phyloP scores from a whole-genome alignment of 2,329 filamentous ascomycete genomes.

The Arthrobotrys megalospora region DNA sequence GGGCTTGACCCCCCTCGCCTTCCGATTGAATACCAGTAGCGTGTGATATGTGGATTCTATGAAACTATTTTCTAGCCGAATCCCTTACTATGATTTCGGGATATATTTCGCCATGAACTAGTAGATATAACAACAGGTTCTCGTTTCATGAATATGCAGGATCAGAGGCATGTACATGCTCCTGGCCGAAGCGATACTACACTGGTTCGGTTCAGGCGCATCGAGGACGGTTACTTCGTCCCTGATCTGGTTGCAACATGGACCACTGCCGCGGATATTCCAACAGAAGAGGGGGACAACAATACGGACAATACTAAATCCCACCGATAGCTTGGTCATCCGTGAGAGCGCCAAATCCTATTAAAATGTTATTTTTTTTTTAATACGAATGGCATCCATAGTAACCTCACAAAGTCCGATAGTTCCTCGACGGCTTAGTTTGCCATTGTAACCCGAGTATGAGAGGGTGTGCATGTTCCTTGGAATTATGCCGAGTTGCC shows the following conservation, averaged over 20 bases:
- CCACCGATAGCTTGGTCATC: background rate
- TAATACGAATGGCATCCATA: background rate
- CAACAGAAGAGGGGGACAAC: conserved; percentile 15
- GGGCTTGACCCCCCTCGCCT: background rate
- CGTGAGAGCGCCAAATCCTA: background rate
- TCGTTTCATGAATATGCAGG: conserved; percentile 36
- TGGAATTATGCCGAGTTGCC: conserved; percentile 1
- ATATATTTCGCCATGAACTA: conserved; percentile 7
- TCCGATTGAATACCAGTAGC: background rate
- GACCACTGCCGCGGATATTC: conserved; percentile 17
- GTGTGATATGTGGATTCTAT: background rate
- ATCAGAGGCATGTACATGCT: background rate
- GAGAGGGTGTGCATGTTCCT: background rate
- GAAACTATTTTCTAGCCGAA: background rate
- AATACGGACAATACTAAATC: background rate
- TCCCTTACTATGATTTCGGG: background rate
- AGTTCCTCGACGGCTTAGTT: background rate
- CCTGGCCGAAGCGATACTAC: conserved; percentile 5
- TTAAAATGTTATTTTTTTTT: background rate
- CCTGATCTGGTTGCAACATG: conserved; percentile 16
- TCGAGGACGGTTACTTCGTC: conserved; percentile 17
- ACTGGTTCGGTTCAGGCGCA: background rate
- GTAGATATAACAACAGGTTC: background rate
- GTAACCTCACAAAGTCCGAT: background rate
- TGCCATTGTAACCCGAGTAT: background rate